Conservation (phyloP, 1,284 basidiomycete genomes). For the Ustilago curta region DNA sequence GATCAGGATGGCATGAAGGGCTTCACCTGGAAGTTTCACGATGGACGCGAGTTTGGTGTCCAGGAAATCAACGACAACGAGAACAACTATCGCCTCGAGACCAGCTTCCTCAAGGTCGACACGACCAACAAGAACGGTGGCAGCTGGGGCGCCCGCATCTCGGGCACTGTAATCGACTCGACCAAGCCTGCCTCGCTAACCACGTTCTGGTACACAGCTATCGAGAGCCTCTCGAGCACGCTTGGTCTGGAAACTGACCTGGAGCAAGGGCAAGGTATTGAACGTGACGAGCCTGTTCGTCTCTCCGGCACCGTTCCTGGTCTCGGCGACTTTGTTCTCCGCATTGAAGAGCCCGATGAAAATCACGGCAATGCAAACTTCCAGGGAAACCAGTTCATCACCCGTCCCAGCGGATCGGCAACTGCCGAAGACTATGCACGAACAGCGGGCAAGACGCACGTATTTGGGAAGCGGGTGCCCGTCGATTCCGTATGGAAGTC, state of each 20-base stretch:
- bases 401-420: slow-evolving; percentile 70
- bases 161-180: slow-evolving; percentile 80
- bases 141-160: slow-evolving; percentile 89
- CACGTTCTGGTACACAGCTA: slow-evolving; percentile 84
- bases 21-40: slow-evolving; percentile 89
- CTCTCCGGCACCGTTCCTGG: slow-evolving; percentile 80
- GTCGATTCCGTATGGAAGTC: slow-evolving; percentile 83
- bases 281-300: slow-evolving; percentile 72
- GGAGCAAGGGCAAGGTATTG: slow-evolving; percentile 77
- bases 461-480: slow-evolving; percentile 76
- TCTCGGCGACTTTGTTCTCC: slow-evolving; percentile 83
- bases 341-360: slow-evolving; percentile 80
- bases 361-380: slow-evolving; percentile 70
- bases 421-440: slow-evolving; percentile 76
- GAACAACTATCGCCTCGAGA: slow-evolving; percentile 87
- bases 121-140: slow-evolving; percentile 71
- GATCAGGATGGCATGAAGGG: slow-evolving; percentile 82
- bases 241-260: slow-evolving; percentile 78
- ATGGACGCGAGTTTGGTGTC: slow-evolving; percentile 83
- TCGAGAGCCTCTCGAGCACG: slow-evolving; percentile 80
- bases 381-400: slow-evolving; percentile 66
- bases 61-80: slow-evolving; percentile 83
- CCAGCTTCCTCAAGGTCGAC: slow-evolving; percentile 81
- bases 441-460: slow-evolving; percentile 80
- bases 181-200: slow-evolving; percentile 76